phyloP scores from a whole-genome alignment of 202 grass and related monocot genomes.

The Carex sylvatica region DNA sequence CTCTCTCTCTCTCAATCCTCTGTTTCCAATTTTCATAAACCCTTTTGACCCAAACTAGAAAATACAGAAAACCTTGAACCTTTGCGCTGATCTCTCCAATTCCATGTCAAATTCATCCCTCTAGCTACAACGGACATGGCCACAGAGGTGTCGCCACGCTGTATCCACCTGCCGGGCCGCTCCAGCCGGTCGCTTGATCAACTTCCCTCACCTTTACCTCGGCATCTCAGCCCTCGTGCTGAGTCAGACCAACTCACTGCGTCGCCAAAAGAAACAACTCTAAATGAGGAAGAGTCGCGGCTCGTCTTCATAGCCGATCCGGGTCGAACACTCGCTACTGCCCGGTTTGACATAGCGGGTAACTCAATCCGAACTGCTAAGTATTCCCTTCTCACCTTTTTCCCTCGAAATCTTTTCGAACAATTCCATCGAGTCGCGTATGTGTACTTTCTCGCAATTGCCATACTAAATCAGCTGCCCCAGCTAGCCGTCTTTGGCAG shows the following conservation, averaged over 20 bases:
- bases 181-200: background rate
- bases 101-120: slow-evolving; percentile 35
- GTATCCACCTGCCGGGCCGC: background rate
- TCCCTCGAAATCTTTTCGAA: slow-evolving; percentile 90
- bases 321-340: slow-evolving; percentile 39
- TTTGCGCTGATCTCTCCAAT: slow-evolving; percentile 6
- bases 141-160: background rate
- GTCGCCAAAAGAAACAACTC: slow-evolving; percentile 50
- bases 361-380: slow-evolving; percentile 85
- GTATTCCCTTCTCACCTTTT: slow-evolving; percentile 83
- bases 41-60: background rate
- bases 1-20: background rate
- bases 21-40: background rate
- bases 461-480: slow-evolving; percentile 84
- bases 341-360: slow-evolving; percentile 50
- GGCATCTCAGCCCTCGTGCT: background rate
- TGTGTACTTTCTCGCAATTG: slow-evolving; percentile 90
- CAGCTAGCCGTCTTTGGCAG: slow-evolving; percentile 66
- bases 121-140: background rate
- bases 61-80: slow-evolving; percentile 6
- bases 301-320: slow-evolving; percentile 59
- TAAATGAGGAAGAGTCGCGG: slow-evolving; percentile 65
- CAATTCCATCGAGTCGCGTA: slow-evolving; percentile 95
- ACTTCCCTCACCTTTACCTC: background rate
- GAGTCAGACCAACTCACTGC: slow-evolving; percentile 42